A percentile compares a stretch with the other conserved stretches of the same genome.
Conservation (phyloP, 2,329 filamentous ascomycete genomes). For the Trichoderma breve region DNA sequence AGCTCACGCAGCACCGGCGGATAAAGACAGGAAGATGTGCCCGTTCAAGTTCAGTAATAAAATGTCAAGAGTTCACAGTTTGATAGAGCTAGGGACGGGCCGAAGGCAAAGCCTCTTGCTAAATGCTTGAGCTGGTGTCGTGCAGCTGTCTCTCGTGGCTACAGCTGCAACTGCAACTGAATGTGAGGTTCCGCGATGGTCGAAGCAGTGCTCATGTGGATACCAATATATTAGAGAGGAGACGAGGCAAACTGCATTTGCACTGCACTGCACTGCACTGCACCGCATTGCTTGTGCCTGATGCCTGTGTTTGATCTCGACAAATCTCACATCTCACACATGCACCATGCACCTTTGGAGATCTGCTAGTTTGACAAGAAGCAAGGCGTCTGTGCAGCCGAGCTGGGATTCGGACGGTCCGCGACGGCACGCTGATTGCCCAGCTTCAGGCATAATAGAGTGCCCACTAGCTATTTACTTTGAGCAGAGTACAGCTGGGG, state of each 20-base stretch:
- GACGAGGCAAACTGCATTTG: not conserved
- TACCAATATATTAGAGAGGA: not conserved
- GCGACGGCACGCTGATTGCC: not conserved
- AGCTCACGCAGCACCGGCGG: slow-evolving; percentile 4
- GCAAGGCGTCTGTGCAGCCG: slow-evolving; percentile 11
- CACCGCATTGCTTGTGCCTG: not conserved
- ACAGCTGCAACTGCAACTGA: not conserved
- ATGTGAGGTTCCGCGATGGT: not conserved
- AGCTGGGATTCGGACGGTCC: slow-evolving; percentile 1
- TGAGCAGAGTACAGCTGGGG: not conserved
- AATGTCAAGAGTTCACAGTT: not conserved
- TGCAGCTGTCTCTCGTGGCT: not conserved
- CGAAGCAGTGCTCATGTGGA: not conserved
- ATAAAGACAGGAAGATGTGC: not conserved
- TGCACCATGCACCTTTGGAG: slow-evolving; percentile 6
- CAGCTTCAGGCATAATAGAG: not conserved
- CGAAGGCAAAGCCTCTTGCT: not conserved
- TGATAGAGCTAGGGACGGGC: slow-evolving; percentile 21
- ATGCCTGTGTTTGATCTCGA: not conserved
- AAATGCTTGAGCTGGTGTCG: not conserved
- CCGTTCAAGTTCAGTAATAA: not conserved
- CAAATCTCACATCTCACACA: not conserved
- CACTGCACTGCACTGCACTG: not conserved
- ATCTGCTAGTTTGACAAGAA: slow-evolving; percentile 8
- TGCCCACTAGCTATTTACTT: not conserved